Conservation (phyloP, 495 filamentous ascomycete genomes). For the Penicillium goetzii region DNA sequence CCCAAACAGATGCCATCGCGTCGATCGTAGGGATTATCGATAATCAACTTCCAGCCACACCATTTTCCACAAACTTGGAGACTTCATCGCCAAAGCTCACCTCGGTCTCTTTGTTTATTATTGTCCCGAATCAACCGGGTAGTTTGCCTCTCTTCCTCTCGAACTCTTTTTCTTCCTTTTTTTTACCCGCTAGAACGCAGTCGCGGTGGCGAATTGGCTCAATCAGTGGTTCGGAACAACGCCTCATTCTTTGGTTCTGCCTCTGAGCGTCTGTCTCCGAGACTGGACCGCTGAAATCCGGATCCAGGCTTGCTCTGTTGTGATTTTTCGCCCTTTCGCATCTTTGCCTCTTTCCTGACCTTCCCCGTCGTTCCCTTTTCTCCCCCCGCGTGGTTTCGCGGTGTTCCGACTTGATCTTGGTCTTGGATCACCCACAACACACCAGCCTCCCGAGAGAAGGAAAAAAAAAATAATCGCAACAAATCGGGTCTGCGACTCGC, state of each 20-base stretch:
- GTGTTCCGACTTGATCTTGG: slow-evolving; percentile 1
- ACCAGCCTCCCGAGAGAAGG: not conserved
- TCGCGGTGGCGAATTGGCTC: slow-evolving; percentile 44
- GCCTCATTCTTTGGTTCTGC: slow-evolving; percentile 43
- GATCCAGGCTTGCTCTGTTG: slow-evolving; percentile 30
- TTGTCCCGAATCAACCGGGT: slow-evolving; percentile 14
- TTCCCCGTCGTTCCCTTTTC: slow-evolving; percentile 15
- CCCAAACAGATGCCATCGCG: slow-evolving; percentile 41
- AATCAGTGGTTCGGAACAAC: slow-evolving; percentile 30
- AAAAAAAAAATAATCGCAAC: not conserved
- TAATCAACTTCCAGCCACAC: slow-evolving; percentile 41
- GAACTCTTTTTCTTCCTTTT: slow-evolving; percentile 9
- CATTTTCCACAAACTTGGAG: slow-evolving; percentile 11
- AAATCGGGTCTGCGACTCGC: slow-evolving; percentile 3
- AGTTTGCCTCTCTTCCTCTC: slow-evolving; percentile 3
- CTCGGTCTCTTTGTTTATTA: slow-evolving; percentile 4
- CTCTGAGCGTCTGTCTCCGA: slow-evolving; percentile 33
- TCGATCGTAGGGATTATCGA: slow-evolving; percentile 42
- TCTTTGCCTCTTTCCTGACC: slow-evolving; percentile 31
- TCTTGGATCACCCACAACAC: slow-evolving; percentile 4
- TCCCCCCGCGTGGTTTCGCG: slow-evolving; percentile 23
- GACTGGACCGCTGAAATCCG: slow-evolving; percentile 34
- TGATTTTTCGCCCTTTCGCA: slow-evolving; percentile 33
- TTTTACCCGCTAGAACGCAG: slow-evolving; percentile 19
- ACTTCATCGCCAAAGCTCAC: slow-evolving; percentile 6